Base-by-base conservation (phyloP, 2,329 filamentous ascomycete species). In the Stylonectria norvegica region DNA sequence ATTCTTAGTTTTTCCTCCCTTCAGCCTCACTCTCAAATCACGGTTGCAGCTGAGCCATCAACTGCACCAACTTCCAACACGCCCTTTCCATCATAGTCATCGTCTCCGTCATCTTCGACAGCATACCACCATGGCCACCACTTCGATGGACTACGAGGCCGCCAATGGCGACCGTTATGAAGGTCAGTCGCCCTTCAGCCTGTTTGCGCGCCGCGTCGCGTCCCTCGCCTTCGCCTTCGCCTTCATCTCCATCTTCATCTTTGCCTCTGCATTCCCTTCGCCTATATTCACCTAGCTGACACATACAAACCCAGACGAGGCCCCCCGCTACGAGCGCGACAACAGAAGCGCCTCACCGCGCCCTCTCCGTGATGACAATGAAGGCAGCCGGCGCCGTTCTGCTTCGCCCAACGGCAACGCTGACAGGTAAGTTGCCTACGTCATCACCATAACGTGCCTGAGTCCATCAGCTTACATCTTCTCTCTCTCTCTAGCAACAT, bases 131-230 rank as follows among this genome's bases (percentile, higher is more conserved):
- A 81, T 81, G 78, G 78, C 78, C 41, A 81, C 79, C 49, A 79
- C 77, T 29, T 76, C 79, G 52, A 85, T 85, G 81, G 81, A 85
- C 60, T 85, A 85, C 64, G 81, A 85, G 64, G 78, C 76, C 61
- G 77, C 79, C 50, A 82, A 80, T 57, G 79, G 78, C 58, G 77
- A 82, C 64, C 79, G 76, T 48, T 83, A 81, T 52, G 80, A 84
- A 59, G 81, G 81, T 84, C 68, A 55, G 71, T 56, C 29, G 37
- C 39, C 49, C 11, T 34, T 14, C 38, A 22, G 33, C 42, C 29
- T 20, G 18, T 34, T 29, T n/a, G 22, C 51, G 31, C 34, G 36
- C 39, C 14, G n/a, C n/a, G 28, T 50, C 50, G 54, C 52, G 50
- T 49, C 33, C 29, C 35, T 32, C 25, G 27, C 27, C 18, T 22